These are phyloP conservation scores for Aspergillus melleus DNA, from an alignment of 2,329 filamentous ascomycete species.

Conservation along the genomic window DNA sequence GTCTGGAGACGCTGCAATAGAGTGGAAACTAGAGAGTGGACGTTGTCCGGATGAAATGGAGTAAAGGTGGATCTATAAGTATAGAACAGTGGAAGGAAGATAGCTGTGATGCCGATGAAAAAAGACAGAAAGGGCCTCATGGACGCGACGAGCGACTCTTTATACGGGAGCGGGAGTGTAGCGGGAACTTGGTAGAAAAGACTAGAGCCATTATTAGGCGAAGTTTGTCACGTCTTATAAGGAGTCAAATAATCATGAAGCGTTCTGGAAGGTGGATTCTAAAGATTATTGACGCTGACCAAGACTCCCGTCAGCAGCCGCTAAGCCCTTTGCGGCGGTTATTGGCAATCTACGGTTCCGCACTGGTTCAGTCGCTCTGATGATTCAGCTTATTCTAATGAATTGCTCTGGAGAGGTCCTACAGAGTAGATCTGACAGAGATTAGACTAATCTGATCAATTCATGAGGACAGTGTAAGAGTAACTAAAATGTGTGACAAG, in stretches of 20 bases:
- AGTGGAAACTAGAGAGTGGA: slow-evolving; percentile 21
- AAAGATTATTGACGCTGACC: slow-evolving; percentile 13
- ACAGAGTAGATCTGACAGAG: too few relatives aligned
- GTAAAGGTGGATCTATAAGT: slow-evolving; percentile 16
- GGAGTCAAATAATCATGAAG: slow-evolving; percentile 5
- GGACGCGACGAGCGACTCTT: slow-evolving; percentile 24
- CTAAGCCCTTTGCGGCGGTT: slow-evolving; percentile 1
- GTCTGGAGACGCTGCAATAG: slow-evolving; percentile 19
- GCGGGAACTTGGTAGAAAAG: slow-evolving; percentile 25
- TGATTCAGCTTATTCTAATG: too few relatives aligned
- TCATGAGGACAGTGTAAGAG: too few relatives aligned
- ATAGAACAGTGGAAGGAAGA: slow-evolving; percentile 19
- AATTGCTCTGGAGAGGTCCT: too few relatives aligned
- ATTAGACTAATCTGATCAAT: too few relatives aligned
- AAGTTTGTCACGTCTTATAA: slow-evolving; percentile 31
- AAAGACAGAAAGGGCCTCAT: slow-evolving; percentile 40
- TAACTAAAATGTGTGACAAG: too few relatives aligned
- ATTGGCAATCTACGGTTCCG: too few relatives aligned
- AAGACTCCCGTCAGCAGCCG: slow-evolving; percentile 31
- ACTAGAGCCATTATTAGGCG: slow-evolving; percentile 9
- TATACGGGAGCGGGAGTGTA: slow-evolving; percentile 25
- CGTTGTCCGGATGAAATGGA: neutral
- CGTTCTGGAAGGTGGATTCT: neutral
- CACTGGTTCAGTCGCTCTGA: too few relatives aligned
- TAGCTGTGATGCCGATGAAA: slow-evolving; percentile 40